Evolutionary conservation across 768 basidiomycete species (phyloP), one percentile per base, ranked within the genome.

Genomic region (Mycena kentingensis): DNA sequence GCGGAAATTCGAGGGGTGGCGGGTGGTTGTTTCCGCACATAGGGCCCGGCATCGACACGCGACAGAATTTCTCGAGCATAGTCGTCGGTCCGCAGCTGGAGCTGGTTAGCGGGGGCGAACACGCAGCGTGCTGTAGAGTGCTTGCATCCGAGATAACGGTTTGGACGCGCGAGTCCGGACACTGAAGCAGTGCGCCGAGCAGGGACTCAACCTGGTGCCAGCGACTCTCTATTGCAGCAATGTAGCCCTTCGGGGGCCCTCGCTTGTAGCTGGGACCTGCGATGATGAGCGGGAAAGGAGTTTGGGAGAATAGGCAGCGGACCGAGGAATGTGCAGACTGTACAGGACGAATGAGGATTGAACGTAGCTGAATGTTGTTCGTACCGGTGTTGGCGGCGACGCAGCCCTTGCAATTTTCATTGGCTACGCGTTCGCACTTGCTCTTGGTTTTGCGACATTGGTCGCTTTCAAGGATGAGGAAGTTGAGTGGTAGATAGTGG

Each of bases 181-280:
- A 88, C 60, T 87, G 82, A 44, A 94, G 75, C 46, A 95, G 77
- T 12, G 87, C 85, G 29, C 90, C 93, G 5, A 95, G 76, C n/a
- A 95, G 72, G 12, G 91, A 88, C 69, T 95, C 93, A 61, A 94
- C 88, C 65, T 93, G 89, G 61, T 95, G 93, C 84, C 93, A 88
- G 62, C 92, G 72, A 53, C 90, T 88, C 71, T 95, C 93, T 46
- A 95, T 93, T 32, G 92, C 92, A 66, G 93, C 89, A 44, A 95
- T 93, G 66, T 95, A 95, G 18, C 93, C 93, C 64, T 91, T 91
- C 5, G 90, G 89, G 10, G 88, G 88, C 10, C 91, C 92, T 8
- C 91, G 85, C 64, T 88, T 88, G 67, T 86, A 87, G 63, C 85
- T 88, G 0, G 87, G 87, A 38, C 85, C 88, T 90, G 26, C 45